Conservation (phyloP, 768 basidiomycete genomes). For the Xerocomus spinulosus region DNA sequence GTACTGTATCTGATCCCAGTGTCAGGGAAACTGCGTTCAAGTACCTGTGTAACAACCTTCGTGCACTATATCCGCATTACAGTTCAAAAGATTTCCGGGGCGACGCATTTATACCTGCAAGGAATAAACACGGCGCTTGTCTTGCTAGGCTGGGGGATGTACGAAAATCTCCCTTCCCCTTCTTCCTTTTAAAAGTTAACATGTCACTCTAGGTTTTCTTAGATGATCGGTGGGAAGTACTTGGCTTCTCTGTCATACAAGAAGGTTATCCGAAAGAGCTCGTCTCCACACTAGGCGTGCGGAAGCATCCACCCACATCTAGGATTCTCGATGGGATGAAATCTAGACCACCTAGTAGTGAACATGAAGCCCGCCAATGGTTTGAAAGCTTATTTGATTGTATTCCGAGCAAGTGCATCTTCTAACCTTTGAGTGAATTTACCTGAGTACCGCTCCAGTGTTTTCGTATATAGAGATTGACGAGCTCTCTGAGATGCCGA, state of each 20-base stretch:
- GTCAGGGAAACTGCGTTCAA: constrained; percentile 55
- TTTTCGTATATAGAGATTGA: constrained; percentile 51
- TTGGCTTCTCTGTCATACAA: constrained; percentile 69
- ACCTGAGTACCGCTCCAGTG: constrained; percentile 34
- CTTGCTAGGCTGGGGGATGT: constrained; percentile 1
- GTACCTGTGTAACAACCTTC: constrained; percentile 58
- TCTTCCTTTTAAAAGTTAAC: too few relatives aligned
- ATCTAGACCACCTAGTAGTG: constrained; percentile 46
- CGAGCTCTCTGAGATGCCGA: too few relatives aligned
- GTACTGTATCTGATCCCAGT: constrained; percentile 50
- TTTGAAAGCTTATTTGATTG: constrained; percentile 62
- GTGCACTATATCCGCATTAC: constrained; percentile 29
- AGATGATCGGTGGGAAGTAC: constrained; percentile 36
- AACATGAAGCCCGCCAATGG: constrained; percentile 51
- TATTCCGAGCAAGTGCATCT: constrained; percentile 42
- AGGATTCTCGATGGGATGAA: constrained; percentile 53
- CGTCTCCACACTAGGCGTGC: constrained; percentile 63
- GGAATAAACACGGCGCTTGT: neutral
- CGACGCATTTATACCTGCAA: neutral
- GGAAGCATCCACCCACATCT: constrained; percentile 57
- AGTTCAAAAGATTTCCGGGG: constrained; percentile 41
- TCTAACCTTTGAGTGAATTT: neutral
- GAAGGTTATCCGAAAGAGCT: constrained; percentile 40
- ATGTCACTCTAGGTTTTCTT: constrained; percentile 32
- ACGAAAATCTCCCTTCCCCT: constrained; percentile 42